These are phyloP conservation scores for Metarhizium sp. DNA, from an alignment of 2,329 filamentous ascomycete genomes.

Conservation along the genomic window DNA sequence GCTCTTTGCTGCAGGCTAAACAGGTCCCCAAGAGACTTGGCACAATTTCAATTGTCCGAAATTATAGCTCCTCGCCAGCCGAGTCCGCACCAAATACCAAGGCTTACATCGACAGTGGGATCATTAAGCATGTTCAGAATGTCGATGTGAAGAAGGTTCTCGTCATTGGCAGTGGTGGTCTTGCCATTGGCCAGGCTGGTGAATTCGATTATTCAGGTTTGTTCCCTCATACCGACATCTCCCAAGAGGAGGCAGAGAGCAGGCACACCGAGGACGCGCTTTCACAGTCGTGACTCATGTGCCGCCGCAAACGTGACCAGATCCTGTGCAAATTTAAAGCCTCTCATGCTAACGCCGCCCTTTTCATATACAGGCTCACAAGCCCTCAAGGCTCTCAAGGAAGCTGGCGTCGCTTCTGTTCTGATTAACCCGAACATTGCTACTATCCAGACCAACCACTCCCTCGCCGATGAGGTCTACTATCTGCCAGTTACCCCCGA, in stretches of 20 bases:
- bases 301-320: not conserved
- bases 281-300: not conserved
- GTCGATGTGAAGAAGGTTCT: conserved; percentile 95
- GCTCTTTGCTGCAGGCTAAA: conserved; percentile 21
- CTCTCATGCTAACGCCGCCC: conserved; percentile 9
- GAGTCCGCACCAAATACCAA: conserved; percentile 72
- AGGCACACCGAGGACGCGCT: not conserved
- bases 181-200: conserved; percentile 94
- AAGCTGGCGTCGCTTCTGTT: conserved; percentile 83
- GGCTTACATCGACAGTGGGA: conserved; percentile 83
- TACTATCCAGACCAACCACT: conserved; percentile 95
- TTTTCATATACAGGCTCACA: conserved; percentile 61
- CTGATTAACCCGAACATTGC: conserved; percentile 98
- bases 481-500: conserved; percentile 96
- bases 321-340: not conserved
- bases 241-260: no score
- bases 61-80: conserved; percentile 33
- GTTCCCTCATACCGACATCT: conserved; percentile 22
- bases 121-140: conserved; percentile 66
- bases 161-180: conserved; percentile 89
- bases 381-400: conserved; percentile 92
- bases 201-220: conserved; percentile 98
- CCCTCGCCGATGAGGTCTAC: conserved; percentile 93
- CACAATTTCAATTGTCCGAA: conserved; percentile 33
- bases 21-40: conserved; percentile 35